These are phyloP conservation scores for Penicillium herquei DNA, from an alignment of 495 filamentous ascomycete species.

Conservation along the genomic window DNA sequence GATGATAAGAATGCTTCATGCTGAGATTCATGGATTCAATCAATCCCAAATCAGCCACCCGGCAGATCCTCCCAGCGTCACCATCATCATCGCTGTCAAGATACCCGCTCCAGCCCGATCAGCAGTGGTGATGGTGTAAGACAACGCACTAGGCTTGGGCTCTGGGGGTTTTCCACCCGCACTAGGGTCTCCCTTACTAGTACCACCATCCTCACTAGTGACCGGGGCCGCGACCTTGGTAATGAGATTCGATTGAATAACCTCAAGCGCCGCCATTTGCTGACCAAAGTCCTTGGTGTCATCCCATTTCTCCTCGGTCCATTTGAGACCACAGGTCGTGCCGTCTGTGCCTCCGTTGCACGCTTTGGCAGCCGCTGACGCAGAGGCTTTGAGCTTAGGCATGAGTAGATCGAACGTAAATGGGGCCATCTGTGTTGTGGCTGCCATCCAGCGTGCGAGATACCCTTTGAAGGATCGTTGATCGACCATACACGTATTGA, in stretches of 20 bases:
- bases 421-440: constrained; percentile 67
- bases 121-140: constrained; percentile 38
- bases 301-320: constrained; percentile 56
- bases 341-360: constrained; percentile 61
- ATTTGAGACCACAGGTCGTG: constrained; percentile 61
- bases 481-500: constrained; percentile 65
- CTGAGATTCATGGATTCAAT: neutral
- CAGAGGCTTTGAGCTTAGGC: constrained; percentile 62
- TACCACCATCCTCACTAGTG: constrained; percentile 67
- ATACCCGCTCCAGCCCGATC: constrained; percentile 63
- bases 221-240: constrained; percentile 50
- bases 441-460: constrained; percentile 77
- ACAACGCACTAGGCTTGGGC: constrained; percentile 13
- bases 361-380: constrained; percentile 63
- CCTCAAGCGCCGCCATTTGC: constrained; percentile 69
- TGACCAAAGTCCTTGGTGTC: constrained; percentile 61
- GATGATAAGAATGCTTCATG: neutral
- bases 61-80: constrained; percentile 26
- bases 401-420: constrained; percentile 61
- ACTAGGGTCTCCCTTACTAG: constrained; percentile 66
- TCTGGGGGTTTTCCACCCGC: constrained; percentile 48
- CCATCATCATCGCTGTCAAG: constrained; percentile 21
- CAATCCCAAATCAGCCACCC: constrained; percentile 36
- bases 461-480: constrained; percentile 87
- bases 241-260: constrained; percentile 63